Percentiles rank a stretch among this genome's conserved stretches.
These are phyloP conservation scores for Crithidia expoeki DNA, from an alignment of 208 protist genomes.

Conservation along the genomic window DNA sequence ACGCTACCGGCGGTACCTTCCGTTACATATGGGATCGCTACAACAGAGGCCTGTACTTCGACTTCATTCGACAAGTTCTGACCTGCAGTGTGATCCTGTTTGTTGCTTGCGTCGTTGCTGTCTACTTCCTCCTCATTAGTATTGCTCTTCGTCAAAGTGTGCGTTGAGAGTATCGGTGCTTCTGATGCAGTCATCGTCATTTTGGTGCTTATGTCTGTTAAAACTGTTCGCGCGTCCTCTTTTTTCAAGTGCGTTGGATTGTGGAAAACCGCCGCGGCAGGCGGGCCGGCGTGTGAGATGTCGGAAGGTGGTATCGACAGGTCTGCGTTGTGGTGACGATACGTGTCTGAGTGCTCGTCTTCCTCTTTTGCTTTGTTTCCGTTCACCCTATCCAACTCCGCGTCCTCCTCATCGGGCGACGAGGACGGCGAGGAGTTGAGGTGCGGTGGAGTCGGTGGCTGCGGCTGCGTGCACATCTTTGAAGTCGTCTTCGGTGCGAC, in stretches of 20 bases:
- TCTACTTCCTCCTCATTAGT: no score
- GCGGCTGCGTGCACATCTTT: conserved; percentile 7
- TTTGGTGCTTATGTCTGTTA: neutral
- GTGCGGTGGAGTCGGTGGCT: neutral
- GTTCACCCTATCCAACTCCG: neutral
- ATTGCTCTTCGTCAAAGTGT: neutral
- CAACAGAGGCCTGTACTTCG: no score
- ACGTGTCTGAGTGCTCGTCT: neutral
- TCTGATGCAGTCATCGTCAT: neutral
- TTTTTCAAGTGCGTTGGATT: conserved; percentile 1
- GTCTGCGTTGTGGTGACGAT: neutral
- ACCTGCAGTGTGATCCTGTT: no score
- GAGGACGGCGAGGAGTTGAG: neutral
- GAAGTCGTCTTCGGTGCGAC: conserved; percentile 10
- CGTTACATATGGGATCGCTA: no score
- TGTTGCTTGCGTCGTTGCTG: no score
- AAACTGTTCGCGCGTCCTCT: neutral
- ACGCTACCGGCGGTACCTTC: no score
- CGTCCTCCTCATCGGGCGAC: neutral
- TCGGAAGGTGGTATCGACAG: neutral
- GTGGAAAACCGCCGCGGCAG: neutral
- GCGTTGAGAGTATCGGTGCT: neutral
- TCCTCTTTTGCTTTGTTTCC: neutral
- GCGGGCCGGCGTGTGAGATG: neutral
- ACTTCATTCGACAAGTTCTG: no score